Base-by-base conservation (phyloP, 306 rosid species). In the Sophora flavescens region DNA sequence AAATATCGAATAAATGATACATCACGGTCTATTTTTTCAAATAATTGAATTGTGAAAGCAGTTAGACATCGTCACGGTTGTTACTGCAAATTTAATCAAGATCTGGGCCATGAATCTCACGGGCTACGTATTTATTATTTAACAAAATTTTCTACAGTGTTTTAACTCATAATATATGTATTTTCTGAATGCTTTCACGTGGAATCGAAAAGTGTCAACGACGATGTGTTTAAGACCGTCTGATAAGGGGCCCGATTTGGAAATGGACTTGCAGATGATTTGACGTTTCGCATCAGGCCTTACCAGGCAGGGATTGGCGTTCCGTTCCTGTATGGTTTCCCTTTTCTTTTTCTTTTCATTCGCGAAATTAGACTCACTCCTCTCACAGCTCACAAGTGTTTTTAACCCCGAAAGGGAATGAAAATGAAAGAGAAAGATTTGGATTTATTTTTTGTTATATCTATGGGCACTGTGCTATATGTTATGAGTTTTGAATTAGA, bases 61-160 rank as follows among this genome's bases (percentile, higher is more conserved):
- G 81, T 79, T 79, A 72, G 70, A 60, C 83, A 77, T 84, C 1
- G 14, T 44, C 71, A 57, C 38, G 83, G 84, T 83, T 76, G 80
- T 50, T 86, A 90, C 78, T 80, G 81, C 78, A 78, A 78, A 80
- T 79, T 87, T 83, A 86, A 87, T 88, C 88, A 78, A 83, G 95
- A 90, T 91, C 89, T 85, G 90, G 84, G 90, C 88, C 89, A 82
- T 52, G 78, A 69, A 70, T 63, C 80, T 80, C 47, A 53, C 63
- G 87, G 81, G 76, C 54, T 75, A 80, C 68, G 63, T 74, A 62
- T 59, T 72, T 57, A 75, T 41, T 70, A 58, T 39, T 78, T 57
- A 38, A 13, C 22, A 63, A 58, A 71, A 18, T 33, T 64, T 72
- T 8, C 5, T 62, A 17, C 10, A 39, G 51, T 66, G 48, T 48